phyloP scores from a whole-genome alignment of 169 alveolate genomes.

The Plasmodium coatneyi region DNA sequence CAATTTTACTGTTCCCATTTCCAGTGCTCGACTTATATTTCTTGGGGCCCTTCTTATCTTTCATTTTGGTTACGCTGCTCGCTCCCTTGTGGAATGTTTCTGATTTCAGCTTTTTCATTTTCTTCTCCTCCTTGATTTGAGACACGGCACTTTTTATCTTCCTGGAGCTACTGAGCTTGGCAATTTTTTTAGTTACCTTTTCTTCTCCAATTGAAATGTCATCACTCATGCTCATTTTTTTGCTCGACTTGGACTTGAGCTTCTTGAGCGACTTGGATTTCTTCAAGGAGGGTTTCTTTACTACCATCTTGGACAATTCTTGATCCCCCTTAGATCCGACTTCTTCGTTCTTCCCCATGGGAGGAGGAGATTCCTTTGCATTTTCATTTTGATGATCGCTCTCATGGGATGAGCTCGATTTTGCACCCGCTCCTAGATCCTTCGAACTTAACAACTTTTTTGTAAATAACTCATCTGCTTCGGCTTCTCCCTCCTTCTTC shows the following conservation, averaged over 20 bases:
- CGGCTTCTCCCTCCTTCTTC: background rate
- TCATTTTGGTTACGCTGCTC: constrained; percentile 17
- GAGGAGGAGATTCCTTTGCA: background rate
- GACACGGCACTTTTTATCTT: constrained; percentile 35
- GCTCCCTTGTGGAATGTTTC: constrained; percentile 10
- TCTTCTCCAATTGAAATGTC: constrained; percentile 25
- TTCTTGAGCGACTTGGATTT: constrained; percentile 40
- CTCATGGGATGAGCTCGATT: constrained; percentile 1
- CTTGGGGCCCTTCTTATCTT: constrained; percentile 41
- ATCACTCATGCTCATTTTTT: constrained; percentile 40
- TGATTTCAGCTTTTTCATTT: constrained; percentile 32
- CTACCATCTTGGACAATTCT: constrained; percentile 2
- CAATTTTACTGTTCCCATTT: background rate
- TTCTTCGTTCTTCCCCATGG: background rate
- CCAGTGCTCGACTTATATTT: constrained; percentile 1
- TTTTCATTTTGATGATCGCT: constrained; percentile 2
- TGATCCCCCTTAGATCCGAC: background rate
- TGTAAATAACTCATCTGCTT: constrained; percentile 1
- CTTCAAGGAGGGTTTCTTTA: constrained; percentile 16
- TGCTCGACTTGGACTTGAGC: constrained; percentile 33
- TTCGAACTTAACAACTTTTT: constrained; percentile 14
- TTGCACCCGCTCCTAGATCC: background rate
- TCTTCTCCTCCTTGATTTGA: constrained; percentile 33
- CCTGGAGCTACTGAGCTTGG: constrained; percentile 23
- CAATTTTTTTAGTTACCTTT: constrained; percentile 16